These are phyloP conservation scores for Ogataea nonfermentans DNA, from an alignment of 805 yeast genomes.

Conservation along the genomic window DNA sequence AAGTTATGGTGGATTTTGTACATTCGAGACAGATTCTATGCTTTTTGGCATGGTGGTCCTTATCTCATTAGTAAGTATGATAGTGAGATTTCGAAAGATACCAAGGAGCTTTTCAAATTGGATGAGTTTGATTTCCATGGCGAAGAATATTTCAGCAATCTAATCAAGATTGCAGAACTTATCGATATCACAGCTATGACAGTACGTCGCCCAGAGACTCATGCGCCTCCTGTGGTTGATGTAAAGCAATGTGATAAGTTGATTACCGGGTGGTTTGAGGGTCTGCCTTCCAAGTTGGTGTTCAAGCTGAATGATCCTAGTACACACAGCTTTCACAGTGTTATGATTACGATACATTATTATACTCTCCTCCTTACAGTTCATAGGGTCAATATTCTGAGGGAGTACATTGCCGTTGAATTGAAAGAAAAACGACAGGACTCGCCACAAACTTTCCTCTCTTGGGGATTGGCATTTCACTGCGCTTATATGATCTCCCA, in stretches of 20 bases:
- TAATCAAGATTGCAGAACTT: slow-evolving; percentile 16
- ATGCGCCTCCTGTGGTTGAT: neutral
- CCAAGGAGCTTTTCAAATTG: slow-evolving; percentile 1
- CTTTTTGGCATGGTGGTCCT: slow-evolving; percentile 69
- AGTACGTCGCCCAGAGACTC: neutral
- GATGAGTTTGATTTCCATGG: neutral
- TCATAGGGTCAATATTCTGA: slow-evolving; percentile 40
- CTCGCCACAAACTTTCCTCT: slow-evolving; percentile 41
- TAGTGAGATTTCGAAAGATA: slow-evolving; percentile 52
- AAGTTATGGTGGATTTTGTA: slow-evolving; percentile 73
- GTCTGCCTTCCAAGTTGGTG: slow-evolving; percentile 56
- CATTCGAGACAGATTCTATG: slow-evolving; percentile 57
- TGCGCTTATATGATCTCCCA: slow-evolving; percentile 71
- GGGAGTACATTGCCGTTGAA: slow-evolving; percentile 29
- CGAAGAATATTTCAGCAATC: slow-evolving; percentile 7
- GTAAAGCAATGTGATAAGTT: slow-evolving; percentile 64
- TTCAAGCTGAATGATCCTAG: slow-evolving; percentile 49
- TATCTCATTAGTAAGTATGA: slow-evolving; percentile 63
- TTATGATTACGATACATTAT: slow-evolving; percentile 62
- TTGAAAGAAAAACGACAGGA: neutral
- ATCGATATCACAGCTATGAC: slow-evolving; percentile 9
- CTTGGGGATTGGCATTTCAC: slow-evolving; percentile 75
- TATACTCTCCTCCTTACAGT: slow-evolving; percentile 65
- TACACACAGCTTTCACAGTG: slow-evolving; percentile 46
- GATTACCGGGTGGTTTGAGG: slow-evolving; percentile 71